Percentiles rank a stretch among this genome's conserved stretches.
Conservation (phyloP, 2,329 filamentous ascomycete species). For the Fusarium sp. region DNA sequence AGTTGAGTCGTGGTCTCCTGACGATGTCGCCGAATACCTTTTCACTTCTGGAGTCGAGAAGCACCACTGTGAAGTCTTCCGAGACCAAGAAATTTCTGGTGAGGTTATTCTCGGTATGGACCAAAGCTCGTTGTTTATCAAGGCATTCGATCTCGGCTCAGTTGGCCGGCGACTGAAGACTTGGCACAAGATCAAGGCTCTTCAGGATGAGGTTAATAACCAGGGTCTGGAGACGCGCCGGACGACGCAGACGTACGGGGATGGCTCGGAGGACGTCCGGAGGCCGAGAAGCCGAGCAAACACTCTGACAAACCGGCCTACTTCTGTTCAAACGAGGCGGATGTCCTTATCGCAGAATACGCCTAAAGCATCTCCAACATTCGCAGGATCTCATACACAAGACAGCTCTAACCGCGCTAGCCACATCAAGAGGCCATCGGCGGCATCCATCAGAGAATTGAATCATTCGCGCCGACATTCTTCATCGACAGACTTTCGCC, state of each 20-base stretch:
- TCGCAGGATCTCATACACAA: slow-evolving; percentile 56
- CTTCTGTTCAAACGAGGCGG: slow-evolving; percentile 62
- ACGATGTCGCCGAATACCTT: slow-evolving; percentile 88
- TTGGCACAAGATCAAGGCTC: slow-evolving; percentile 93
- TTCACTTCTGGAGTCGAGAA: slow-evolving; percentile 87
- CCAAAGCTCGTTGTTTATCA: slow-evolving; percentile 93
- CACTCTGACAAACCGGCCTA: slow-evolving; percentile 66
- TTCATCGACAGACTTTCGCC: slow-evolving; percentile 77
- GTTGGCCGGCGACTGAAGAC: slow-evolving; percentile 91
- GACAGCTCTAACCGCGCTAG: slow-evolving; percentile 61
- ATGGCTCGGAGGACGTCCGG: slow-evolving; percentile 67
- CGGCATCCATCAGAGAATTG: slow-evolving; percentile 83
- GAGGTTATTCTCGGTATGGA: slow-evolving; percentile 96
- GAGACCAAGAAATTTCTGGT: slow-evolving; percentile 94
- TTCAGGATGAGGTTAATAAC: slow-evolving; percentile 87
- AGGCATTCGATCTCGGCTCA: slow-evolving; percentile 92
- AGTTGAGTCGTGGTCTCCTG: slow-evolving; percentile 82
- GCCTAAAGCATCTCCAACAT: slow-evolving; percentile 61
- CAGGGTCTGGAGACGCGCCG: slow-evolving; percentile 58
- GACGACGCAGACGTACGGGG: slow-evolving; percentile 68
- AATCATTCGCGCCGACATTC: slow-evolving; percentile 90
- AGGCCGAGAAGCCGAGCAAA: slow-evolving; percentile 67
- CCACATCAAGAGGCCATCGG: slow-evolving; percentile 75
- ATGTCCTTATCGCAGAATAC: slow-evolving; percentile 62
- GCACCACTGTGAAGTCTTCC: slow-evolving; percentile 92